Base-by-base conservation (phyloP, 805 yeast species). In the Starmerella potacharoeniae region DNA sequence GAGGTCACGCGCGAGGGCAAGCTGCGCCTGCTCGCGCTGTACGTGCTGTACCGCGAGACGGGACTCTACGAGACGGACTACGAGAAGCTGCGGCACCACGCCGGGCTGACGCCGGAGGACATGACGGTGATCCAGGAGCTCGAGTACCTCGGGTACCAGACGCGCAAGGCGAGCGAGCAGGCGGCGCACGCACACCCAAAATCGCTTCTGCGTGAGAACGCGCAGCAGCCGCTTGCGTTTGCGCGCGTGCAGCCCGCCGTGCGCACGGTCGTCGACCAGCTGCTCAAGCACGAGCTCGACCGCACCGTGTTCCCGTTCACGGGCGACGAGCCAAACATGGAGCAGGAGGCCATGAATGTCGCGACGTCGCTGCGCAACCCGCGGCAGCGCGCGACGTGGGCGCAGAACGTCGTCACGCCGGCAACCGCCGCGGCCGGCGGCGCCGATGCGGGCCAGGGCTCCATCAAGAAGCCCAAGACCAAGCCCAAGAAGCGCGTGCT, bases 381-480 rank as follows among this genome's bases (percentile, higher is more conserved):
- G 7, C 75, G 85, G 43, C 86, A 83, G 62, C 79, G 82, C 58
- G 88, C 91, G 0, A 79, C 83, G 0, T 85, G 93, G 93, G 85
- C 88, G 4, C 80, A 77, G 56, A 71, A 74, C 17, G 61, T 58
- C 11, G 14, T 28, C 14, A 14, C 46, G 17, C n/a, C 54, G 17
- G 17, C 49, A 2, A 11, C 40, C 13, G 14, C 48, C 28, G 8
- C 36, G n/a, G 43, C 35, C 31, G 37, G 37, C 35, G 45, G 17
- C 14, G 11, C 16, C 29, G 43, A 29, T 7, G 45, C 48, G n/a
- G 16, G n/a, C 22, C 22, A 22, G 22, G 22, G 22, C 35, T 22
- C 31, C 22, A 6, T 6, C 31, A 9, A 42, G 14, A 30, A 41
- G 13, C 13, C 29, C 17, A 30, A 9, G 16, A 10, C 10, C 7